Evolutionary conservation across 495 filamentous ascomycete genomes (phyloP), one percentile per base, ranked within the genome.

Genomic region (Neurospora cerealis): DNA sequence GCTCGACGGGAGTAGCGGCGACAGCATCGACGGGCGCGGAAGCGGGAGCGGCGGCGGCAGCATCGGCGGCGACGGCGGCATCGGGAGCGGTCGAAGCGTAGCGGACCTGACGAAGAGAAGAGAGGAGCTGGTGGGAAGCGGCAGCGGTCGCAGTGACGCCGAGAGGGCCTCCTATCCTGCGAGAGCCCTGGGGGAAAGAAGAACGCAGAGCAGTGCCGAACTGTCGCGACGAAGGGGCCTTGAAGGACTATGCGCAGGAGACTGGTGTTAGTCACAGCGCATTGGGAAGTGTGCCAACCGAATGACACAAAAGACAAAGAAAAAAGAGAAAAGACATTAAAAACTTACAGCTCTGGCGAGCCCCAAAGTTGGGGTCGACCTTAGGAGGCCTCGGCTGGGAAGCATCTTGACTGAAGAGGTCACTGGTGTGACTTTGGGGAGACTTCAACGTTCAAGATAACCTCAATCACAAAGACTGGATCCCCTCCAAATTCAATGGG

Each of bases 311-410:
- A 11, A 32, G 6, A 17, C 13, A 6, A 32, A 3, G 11, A 62
- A 37, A 21, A 37, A 60, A 66, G 6, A 17, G 4, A 24, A 48
- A 39, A 60, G 36, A 38, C 9, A n/a, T 11, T 39, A 44, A 24
- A 37, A 62, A 62, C 78, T 73, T 66, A 79, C 81, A 79, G 75
- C 69, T 71, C 42, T 79, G 77, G 79, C 76, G 74, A 87, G 80
- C 75, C 80, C 82, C 66, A 84, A 76, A 69, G 80, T 80, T 72
- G 83, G 82, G 76, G 74, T 78, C 37, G 84, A 80, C 77, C 79
- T 81, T n/a, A 83, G 77, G 44, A 87, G 74, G 72, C 86, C 86
- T 84, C 85, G 86, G 71, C 85, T 86, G 72, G 86, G 84, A 75
- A 88, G 80, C 87, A 89, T 89, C 72, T 75, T 83, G 77, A 69